A percentile compares a stretch with the other conserved stretches of the same genome.
These are phyloP conservation scores for Podospora pseudopauciseta DNA, from an alignment of 495 filamentous ascomycete genomes.

Conservation along the genomic window DNA sequence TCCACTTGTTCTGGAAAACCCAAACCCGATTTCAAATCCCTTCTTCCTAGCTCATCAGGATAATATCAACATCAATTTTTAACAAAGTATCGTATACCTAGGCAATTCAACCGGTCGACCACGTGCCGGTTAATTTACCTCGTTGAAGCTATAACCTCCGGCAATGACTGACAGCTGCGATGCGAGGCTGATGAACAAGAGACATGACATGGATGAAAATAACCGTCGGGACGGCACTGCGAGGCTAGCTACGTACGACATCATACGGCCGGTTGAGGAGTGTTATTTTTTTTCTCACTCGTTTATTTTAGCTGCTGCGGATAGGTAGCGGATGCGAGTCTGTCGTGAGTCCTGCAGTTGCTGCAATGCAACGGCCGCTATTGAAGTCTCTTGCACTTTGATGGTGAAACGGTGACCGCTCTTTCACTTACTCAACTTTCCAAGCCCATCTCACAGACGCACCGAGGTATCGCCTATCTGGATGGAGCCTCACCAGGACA, in stretches of 20 bases:
- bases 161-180: constrained; percentile 15
- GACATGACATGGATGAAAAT: constrained; percentile 7
- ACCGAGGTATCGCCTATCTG: background rate
- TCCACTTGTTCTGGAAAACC: constrained; percentile 21
- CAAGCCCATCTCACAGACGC: background rate
- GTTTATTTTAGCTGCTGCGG: background rate
- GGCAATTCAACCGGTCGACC: background rate
- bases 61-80: background rate
- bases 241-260: background rate
- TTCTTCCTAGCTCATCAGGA: constrained; percentile 1
- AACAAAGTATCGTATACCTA: background rate
- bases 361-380: constrained; percentile 7
- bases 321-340: background rate
- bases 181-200: constrained; percentile 10
- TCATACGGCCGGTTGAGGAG: background rate
- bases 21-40: background rate
- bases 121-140: constrained; percentile 14
- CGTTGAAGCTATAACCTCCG: background rate
- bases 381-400: background rate
- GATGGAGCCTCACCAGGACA: background rate
- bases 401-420: background rate
- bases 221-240: constrained; percentile 21
- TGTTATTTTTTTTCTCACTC: background rate
- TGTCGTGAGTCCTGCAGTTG: background rate
- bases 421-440: background rate